These are phyloP conservation scores for Fusarium tuaranense DNA, from an alignment of 2,329 filamentous ascomycete genomes.

Conservation along the genomic window DNA sequence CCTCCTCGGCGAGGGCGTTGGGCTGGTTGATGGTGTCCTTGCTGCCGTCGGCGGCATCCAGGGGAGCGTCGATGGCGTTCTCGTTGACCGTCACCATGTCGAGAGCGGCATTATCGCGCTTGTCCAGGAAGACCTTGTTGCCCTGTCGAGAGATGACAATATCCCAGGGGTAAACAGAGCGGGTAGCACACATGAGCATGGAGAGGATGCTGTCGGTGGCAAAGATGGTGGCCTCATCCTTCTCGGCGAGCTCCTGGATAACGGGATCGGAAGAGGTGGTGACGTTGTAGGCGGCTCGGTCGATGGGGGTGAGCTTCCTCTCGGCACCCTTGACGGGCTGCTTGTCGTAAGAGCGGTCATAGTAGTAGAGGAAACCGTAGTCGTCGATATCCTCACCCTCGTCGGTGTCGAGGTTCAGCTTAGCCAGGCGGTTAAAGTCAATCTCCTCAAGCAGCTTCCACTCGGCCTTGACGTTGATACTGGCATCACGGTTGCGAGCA, in stretches of 20 bases:
- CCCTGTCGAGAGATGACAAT: conserved; percentile 92
- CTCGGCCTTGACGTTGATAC: conserved; percentile 94
- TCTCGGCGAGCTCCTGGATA: conserved; percentile 96
- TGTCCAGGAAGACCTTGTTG: conserved; percentile 98
- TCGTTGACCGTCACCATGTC: conserved; percentile 99
- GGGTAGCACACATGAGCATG: conserved; percentile 98
- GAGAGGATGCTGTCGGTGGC: conserved; percentile 97
- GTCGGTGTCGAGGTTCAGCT: conserved; percentile 95
- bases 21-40: conserved; percentile 97
- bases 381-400: conserved; percentile 95
- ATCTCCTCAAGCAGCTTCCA: conserved; percentile 98
- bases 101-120: conserved; percentile 92
- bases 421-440: conserved; percentile 93
- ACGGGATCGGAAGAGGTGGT: conserved; percentile 96
- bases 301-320: conserved; percentile 87
- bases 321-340: conserved; percentile 88
- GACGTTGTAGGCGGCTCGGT: conserved; percentile 97
- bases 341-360: conserved; percentile 96
- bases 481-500: conserved; percentile 93
- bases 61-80: conserved; percentile 93
- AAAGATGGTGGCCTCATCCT: conserved; percentile 96
- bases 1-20: conserved; percentile 91
- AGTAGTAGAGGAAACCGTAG: conserved; percentile 99
- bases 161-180: conserved; percentile 98
- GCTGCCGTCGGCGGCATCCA: conserved; percentile 91